phyloP scores from a whole-genome alignment of 1,284 basidiomycete genomes.

The Flammula alnicola region DNA sequence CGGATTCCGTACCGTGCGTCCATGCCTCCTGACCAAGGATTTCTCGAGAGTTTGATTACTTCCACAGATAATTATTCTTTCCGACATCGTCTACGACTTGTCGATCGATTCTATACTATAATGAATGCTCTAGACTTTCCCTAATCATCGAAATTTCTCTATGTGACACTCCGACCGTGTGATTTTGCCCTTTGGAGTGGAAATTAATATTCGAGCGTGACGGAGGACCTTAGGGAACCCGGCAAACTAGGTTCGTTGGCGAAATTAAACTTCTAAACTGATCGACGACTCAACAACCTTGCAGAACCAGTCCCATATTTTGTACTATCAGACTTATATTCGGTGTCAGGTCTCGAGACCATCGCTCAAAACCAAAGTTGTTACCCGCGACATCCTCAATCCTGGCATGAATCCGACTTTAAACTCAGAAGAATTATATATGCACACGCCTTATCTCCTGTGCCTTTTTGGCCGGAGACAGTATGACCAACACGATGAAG shows the following conservation, averaged over 20 bases:
- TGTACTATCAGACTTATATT: conserved; percentile 14
- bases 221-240: conserved; percentile 10
- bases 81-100: conserved; percentile 8
- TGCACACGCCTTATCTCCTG: conserved; percentile 48
- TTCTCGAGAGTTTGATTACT: conserved; percentile 12
- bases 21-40: conserved; percentile 8
- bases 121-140: conserved; percentile 17
- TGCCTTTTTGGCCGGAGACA: conserved; percentile 59
- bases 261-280: conserved; percentile 37
- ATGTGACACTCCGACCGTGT: neutral
- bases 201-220: conserved; percentile 12
- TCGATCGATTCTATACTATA: conserved; percentile 26
- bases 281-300: conserved; percentile 24
- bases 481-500: conserved; percentile 59
- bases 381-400: conserved; percentile 10
- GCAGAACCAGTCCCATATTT: conserved; percentile 15
- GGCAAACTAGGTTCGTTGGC: conserved; percentile 25
- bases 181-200: conserved; percentile 4
- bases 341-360: conserved; percentile 20
- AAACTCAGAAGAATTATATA: conserved; percentile 27
- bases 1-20: conserved; percentile 19
- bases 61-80: conserved; percentile 17
- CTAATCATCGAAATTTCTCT: conserved; percentile 14
- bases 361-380: conserved; percentile 15
- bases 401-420: conserved; percentile 20